These are phyloP conservation scores for Penicillium freii DNA, from an alignment of 2,329 filamentous ascomycete genomes.

Conservation along the genomic window DNA sequence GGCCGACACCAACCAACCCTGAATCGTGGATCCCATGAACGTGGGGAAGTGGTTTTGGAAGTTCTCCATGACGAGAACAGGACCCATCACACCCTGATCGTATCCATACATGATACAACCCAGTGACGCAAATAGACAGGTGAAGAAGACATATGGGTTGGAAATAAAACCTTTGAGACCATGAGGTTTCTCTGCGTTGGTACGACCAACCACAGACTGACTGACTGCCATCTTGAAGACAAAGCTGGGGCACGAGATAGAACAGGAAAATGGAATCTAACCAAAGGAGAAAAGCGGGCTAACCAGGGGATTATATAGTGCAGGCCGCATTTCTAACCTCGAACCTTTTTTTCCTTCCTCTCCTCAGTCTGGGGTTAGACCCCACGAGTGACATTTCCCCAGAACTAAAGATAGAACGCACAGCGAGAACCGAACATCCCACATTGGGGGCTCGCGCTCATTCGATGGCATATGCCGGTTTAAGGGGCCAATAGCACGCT, in stretches of 20 bases:
- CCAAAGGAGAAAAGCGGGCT: background rate
- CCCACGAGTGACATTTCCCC: conserved; percentile 6
- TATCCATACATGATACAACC: conserved; percentile 38
- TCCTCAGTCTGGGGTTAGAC: conserved; percentile 5
- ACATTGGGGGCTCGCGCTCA: conserved; percentile 1
- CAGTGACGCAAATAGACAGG: conserved; percentile 37
- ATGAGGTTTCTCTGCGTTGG: conserved; percentile 40
- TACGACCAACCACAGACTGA: conserved; percentile 41
- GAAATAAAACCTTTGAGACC: conserved; percentile 41
- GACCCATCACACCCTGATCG: conserved; percentile 38
- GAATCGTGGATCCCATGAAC: conserved; percentile 31
- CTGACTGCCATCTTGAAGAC: conserved; percentile 26
- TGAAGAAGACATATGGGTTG: conserved; percentile 44
- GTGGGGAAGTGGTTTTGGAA: conserved; percentile 37
- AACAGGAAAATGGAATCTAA: background rate
- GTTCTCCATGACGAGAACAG: conserved; percentile 39
- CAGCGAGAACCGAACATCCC: conserved; percentile 1
- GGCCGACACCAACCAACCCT: conserved; percentile 36
- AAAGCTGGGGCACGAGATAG: background rate
- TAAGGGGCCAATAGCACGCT: conserved; percentile 8
- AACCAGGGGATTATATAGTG: conserved; percentile 10
- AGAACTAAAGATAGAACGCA: conserved; percentile 1
- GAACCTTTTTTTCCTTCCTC: background rate
- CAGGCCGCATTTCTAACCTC: background rate
- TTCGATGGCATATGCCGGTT: conserved; percentile 10